Conservation (phyloP, 441 rosid species). For the Pelargonium australe region DNA sequence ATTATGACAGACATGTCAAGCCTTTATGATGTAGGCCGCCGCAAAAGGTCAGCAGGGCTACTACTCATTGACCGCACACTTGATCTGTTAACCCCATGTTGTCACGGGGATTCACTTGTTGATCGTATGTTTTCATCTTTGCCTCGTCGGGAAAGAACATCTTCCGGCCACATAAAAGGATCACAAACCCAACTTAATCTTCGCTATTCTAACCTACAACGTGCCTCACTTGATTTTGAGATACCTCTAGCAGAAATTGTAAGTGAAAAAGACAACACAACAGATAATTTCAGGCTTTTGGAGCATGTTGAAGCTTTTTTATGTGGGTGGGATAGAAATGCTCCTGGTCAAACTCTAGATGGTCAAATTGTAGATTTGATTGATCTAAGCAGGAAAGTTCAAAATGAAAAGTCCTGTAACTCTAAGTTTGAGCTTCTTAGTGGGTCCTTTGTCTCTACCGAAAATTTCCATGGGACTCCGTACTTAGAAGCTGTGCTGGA, state of each 20-base stretch:
- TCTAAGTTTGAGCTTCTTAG: conserved; percentile 37
- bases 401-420: conserved; percentile 28
- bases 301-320: conserved; percentile 57
- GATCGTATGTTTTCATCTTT: conserved; percentile 74
- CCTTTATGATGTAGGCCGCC: conserved; percentile 93
- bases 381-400: conserved; percentile 27
- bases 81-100: conserved; percentile 89
- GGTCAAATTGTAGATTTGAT: conserved; percentile 27
- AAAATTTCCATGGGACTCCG: conserved; percentile 72
- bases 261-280: conserved; percentile 41
- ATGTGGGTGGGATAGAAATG: conserved; percentile 51
- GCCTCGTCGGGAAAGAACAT: conserved; percentile 60
- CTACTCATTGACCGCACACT: conserved; percentile 83
- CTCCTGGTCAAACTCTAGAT: conserved; percentile 4
- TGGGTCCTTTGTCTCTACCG: conserved; percentile 70
- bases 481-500: conserved; percentile 79
- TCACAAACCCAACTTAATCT: conserved; percentile 47
- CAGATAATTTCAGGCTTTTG: conserved; percentile 36
- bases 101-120: conserved; percentile 82
- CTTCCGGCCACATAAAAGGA: conserved; percentile 31
- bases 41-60: conserved; percentile 80
- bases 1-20: conserved; percentile 95
- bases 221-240: conserved; percentile 63
- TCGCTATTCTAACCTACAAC: conserved; percentile 41
- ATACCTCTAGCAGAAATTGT: conserved; percentile 65